These are phyloP conservation scores for Penicillium polonicum DNA, from an alignment of 2,329 filamentous ascomycete species.

Conservation along the genomic window DNA sequence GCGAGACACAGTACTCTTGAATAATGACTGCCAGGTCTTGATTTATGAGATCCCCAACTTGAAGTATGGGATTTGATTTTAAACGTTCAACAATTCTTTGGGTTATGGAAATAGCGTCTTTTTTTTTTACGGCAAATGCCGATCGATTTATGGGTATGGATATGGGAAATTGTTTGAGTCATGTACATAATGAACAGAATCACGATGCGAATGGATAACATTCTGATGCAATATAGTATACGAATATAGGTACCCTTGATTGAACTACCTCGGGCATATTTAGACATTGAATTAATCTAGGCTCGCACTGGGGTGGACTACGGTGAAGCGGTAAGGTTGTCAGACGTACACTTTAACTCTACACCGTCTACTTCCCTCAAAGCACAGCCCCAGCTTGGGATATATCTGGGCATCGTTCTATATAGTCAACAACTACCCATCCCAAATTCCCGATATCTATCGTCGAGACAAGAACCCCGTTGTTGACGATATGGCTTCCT, in stretches of 20 bases:
- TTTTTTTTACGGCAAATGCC: neutral
- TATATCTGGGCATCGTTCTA: too few relatives aligned
- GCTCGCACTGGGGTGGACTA: too few relatives aligned
- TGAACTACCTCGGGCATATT: too few relatives aligned
- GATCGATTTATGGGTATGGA: conserved; percentile 6
- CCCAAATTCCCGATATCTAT: too few relatives aligned
- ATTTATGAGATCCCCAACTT: neutral
- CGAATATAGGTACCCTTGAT: neutral
- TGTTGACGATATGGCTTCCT: too few relatives aligned
- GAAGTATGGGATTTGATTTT: neutral
- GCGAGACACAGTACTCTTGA: conserved; percentile 34
- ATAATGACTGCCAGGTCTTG: neutral
- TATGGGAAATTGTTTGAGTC: conserved; percentile 8
- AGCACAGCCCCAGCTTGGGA: too few relatives aligned
- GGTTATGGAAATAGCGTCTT: conserved; percentile 5
- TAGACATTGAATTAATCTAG: neutral
- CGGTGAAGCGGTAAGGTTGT: neutral
- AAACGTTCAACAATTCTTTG: conserved; percentile 1
- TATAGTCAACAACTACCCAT: too few relatives aligned
- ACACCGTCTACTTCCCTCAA: too few relatives aligned
- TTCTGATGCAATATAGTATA: neutral
- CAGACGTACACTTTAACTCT: too few relatives aligned
- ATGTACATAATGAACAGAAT: conserved; percentile 13
- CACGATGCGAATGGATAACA: neutral
- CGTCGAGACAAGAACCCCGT: too few relatives aligned